Evolutionary conservation across 257 asterid genomes (phyloP), one percentile per base, ranked within the genome.

Genomic region (Verbascum thapsus): DNA sequence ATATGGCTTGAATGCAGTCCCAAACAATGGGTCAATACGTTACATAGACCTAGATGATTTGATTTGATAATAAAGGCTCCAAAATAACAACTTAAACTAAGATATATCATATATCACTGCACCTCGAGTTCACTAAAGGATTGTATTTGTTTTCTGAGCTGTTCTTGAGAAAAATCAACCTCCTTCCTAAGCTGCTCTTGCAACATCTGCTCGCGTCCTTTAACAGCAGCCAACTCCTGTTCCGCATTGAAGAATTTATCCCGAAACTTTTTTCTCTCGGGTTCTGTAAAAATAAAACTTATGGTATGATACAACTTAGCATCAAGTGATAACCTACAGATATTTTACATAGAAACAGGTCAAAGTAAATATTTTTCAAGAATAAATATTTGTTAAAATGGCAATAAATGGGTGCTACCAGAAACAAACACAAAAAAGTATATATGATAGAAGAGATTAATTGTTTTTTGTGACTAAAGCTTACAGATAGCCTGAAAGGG

Each of bases 181-280:
- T 85, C 99, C 78, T 81, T 86, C 77, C 72, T 67, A 11, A 87
- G 83, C 76, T 81, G 95, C 61, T 87, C 90, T 65, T 87, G 97
- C 69, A 90, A 78, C 56, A 67, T 68, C 71, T 84, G 88, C 69
- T 90, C 95, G 45, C 94, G 94, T 45, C 85, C 85, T 80, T 76
- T 94, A 70, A 92, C 87, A 81, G 99, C 97, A 76, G 95, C 95
- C 61, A 90, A 77, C 78, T 94, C 99, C 77, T 94, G 97, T 81
- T 94, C 95, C 11, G 86, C 83, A 64, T 84, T 70, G 53, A 83
- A 63, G 68, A 82, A 73, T 76, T 85, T 84, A 60, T 76, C 95
- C 26, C 72, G 90, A 32, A 84, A 82, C 44, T 73, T 85, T 72
- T 85, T 88, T 73, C 83, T 84, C 74, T 94, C 96, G 44, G 92